A percentile compares a stretch with the other conserved stretches of the same genome.
phyloP scores from a whole-genome alignment of 345 rosid genomes.

The Chamaenerion angustifolium region DNA sequence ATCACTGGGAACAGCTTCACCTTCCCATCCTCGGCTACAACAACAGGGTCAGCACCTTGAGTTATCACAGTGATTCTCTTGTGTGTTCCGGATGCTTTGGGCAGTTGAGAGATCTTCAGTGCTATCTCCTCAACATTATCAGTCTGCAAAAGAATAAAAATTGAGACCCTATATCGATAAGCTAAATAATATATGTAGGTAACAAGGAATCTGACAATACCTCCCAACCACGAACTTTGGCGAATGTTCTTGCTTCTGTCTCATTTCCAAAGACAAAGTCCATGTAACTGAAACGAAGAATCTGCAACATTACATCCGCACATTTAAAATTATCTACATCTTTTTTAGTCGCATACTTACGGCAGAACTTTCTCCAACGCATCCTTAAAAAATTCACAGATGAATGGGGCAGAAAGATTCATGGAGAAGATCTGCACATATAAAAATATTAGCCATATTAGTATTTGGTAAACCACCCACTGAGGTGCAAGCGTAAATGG shows the following conservation, averaged over 20 bases:
- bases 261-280: constrained; percentile 90
- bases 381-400: constrained; percentile 96
- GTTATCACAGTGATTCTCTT: constrained; percentile 93
- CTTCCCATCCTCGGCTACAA: constrained; percentile 90
- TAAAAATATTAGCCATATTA: neutral
- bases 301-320: no score
- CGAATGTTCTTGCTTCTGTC: constrained; percentile 84
- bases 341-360: constrained; percentile 30
- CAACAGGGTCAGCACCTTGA: constrained; percentile 91
- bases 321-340: no score
- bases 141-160: constrained; percentile 27
- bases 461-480: no score
- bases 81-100: constrained; percentile 72
- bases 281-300: constrained; percentile 38
- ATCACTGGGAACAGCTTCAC: constrained; percentile 67
- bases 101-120: constrained; percentile 72
- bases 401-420: constrained; percentile 97
- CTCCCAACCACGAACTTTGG: constrained; percentile 97
- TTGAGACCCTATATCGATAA: neutral
- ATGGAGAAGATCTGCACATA: constrained; percentile 49
- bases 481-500: no score
- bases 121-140: constrained; percentile 85
- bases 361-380: constrained; percentile 57
- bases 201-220: constrained; percentile 15
- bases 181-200: neutral